These are phyloP conservation scores for Extremus antarcticus DNA, from an alignment of 495 filamentous ascomycete species.

Conservation along the genomic window DNA sequence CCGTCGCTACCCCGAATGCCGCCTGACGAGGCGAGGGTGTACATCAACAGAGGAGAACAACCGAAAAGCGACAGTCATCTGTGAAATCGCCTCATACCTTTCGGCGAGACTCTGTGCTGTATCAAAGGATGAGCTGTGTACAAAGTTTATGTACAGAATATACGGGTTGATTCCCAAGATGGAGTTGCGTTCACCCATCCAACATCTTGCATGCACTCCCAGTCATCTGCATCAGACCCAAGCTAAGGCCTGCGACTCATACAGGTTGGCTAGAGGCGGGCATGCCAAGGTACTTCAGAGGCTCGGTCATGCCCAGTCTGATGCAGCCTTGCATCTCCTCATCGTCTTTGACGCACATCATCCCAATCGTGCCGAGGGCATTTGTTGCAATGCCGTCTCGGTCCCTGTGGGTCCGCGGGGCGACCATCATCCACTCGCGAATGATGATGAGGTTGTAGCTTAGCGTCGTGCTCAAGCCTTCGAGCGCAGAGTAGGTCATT, in stretches of 20 bases:
- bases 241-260: no score
- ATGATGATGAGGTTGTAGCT: background rate
- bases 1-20: slow-evolving; percentile 12
- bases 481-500: background rate
- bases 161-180: no score
- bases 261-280: no score
- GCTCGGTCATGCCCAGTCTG: background rate
- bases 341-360: background rate
- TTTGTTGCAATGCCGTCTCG: background rate
- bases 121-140: no score
- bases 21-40: slow-evolving; percentile 10
- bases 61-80: background rate
- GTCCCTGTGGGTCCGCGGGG: background rate
- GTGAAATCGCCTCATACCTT: no score
- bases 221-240: no score
- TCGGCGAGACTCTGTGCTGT: no score
- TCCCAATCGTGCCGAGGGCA: background rate
- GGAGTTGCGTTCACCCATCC: no score
- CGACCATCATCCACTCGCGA: background rate
- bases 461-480: background rate
- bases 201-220: no score
- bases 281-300: background rate
- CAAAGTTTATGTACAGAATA: no score
- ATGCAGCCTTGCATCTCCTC: background rate
- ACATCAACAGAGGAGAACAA: background rate